Evolutionary conservation across 768 basidiomycete genomes (phyloP).

Genomic region (Naematelia aurantialba): DNA sequence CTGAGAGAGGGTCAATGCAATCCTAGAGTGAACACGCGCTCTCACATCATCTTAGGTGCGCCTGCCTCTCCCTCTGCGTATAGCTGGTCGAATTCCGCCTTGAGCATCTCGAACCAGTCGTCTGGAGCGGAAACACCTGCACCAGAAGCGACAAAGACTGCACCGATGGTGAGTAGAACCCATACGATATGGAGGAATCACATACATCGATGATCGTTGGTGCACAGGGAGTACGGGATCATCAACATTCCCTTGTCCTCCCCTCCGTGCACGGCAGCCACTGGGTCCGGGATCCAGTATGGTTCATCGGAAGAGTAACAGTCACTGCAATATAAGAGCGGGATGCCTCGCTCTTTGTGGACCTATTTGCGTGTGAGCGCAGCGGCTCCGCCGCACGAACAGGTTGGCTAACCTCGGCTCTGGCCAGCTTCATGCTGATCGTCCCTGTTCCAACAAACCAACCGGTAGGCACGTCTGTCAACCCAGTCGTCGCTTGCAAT

Average conservation of each 20-base stretch:
- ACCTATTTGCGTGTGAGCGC: slow-evolving; percentile 9
- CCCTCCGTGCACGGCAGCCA: slow-evolving; percentile 15
- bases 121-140: slow-evolving; percentile 23
- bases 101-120: slow-evolving; percentile 27
- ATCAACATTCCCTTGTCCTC: slow-evolving; percentile 36
- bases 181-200: slow-evolving; percentile 5
- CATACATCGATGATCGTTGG: slow-evolving; percentile 32
- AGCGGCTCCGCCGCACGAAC: not conserved
- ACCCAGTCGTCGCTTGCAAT: slow-evolving; percentile 30
- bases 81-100: slow-evolving; percentile 29
- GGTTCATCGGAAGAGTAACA: slow-evolving; percentile 29
- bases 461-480: slow-evolving; percentile 29
- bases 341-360: slow-evolving; percentile 32
- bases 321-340: slow-evolving; percentile 34
- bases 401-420: slow-evolving; percentile 19
- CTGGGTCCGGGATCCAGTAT: slow-evolving; percentile 27
- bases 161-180: not conserved
- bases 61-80: slow-evolving; percentile 37
- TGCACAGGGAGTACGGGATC: slow-evolving; percentile 29
- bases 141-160: slow-evolving; percentile 26
- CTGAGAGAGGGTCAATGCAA: not conserved
- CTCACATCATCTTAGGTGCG: slow-evolving; percentile 35
- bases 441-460: slow-evolving; percentile 28
- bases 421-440: slow-evolving; percentile 14
- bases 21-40: not conserved